Evolutionary conservation across 2,329 filamentous ascomycete genomes (phyloP), one percentile per base, ranked within the genome.

Genomic region (Nemania sp.): DNA sequence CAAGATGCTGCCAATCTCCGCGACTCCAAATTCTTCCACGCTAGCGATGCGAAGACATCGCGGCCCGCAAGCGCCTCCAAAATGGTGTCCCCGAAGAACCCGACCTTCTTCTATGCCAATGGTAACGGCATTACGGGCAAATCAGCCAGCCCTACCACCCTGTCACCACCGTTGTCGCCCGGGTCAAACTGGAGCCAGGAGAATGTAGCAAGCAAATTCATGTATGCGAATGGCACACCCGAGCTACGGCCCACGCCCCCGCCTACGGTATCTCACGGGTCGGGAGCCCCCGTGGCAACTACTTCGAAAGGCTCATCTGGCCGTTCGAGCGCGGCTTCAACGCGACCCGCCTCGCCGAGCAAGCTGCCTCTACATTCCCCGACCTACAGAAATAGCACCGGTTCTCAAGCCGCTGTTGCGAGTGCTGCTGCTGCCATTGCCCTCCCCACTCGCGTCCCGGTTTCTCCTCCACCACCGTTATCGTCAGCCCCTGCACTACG

Each of bases 1-100:
- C 73, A 79, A 74, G 74, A 79, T 26, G 55, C 52, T 11, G 62
- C 74, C 38, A 61, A 66, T 60, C 35, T 66, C 68, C 73, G 76
- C 22, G 86, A 87, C 59, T 81, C 90, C 61, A 95, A 93, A 82
- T 98, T 98, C 85, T 98, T 99, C 79, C 94, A 97, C 78, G 96
- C 94, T 29, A 93, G 90, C 78, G 93, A 97, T 73, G 92, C 87
- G 45, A 90, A 87, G 73, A 80, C 83, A 24, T 72, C 75, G 29
- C 80, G 81, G 35, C 82, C 81, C 11, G 54, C 38, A 43, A 68
- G 68, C 43, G 32, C 70, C 63, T 71, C 62, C 15, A 78, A 77
- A 38, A 76, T 74, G 27, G 56, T 32, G 22, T 64, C 75, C 55
- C 80, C 84, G 22, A 83, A 85, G 38, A 68, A 76, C 11, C 73